Conservation (phyloP, 257 asterid genomes). For the Solanum bulbocastanum region DNA sequence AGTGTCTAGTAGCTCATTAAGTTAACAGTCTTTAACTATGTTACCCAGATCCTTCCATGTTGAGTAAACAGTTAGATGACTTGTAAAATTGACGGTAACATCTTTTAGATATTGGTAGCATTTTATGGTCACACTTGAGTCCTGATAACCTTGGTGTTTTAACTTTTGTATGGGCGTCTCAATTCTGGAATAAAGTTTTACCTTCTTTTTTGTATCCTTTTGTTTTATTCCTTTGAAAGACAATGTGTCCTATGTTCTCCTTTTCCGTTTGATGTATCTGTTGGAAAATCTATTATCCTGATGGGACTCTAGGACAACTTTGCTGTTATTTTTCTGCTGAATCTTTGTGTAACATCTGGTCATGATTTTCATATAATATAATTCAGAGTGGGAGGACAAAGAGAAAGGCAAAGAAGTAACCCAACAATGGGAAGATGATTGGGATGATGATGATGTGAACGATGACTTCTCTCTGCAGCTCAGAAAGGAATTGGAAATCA, state of each 20-base stretch:
- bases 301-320: neutral
- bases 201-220: neutral
- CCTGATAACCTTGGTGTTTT: neutral
- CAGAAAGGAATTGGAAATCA: constrained; percentile 69
- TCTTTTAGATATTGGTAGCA: neutral
- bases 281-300: neutral
- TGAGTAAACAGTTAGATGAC: neutral
- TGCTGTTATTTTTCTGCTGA: neutral
- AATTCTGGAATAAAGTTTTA: neutral
- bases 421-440: constrained; percentile 95
- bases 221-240: neutral
- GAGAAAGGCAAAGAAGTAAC: constrained; percentile 69
- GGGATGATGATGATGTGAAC: constrained; percentile 93
- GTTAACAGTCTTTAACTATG: neutral
- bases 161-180: neutral
- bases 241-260: neutral
- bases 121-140: neutral
- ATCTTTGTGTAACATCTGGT: neutral
- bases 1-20: neutral
- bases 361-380: neutral
- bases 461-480: constrained; percentile 91
- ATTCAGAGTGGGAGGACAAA: constrained; percentile 61
- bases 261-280: neutral
- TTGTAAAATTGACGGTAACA: neutral
- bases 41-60: neutral